Evolutionary conservation across 306 rosid genomes (phyloP).

Genomic region (Styphnolobium japonicum): DNA sequence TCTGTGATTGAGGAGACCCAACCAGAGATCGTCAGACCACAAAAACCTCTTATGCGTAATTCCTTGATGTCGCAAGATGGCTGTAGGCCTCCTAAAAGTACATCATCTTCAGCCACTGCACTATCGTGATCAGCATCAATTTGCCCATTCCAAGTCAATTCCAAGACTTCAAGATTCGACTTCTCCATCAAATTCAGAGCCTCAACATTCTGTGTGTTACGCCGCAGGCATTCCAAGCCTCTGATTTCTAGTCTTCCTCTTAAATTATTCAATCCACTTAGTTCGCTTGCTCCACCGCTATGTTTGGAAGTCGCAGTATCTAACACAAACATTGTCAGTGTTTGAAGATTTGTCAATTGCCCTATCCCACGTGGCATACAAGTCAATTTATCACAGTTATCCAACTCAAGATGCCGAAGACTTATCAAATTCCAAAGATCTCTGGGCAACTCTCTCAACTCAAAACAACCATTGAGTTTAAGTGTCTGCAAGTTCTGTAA

Average conservation of each 20-base stretch:
- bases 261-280: not conserved
- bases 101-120: not conserved
- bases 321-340: not conserved
- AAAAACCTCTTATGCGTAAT: fast-evolving
- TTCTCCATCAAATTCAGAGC: not conserved
- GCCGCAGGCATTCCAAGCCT: not conserved
- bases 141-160: not conserved
- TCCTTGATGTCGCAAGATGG: not conserved
- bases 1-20: not conserved
- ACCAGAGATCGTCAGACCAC: not conserved
- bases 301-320: not conserved
- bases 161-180: not conserved
- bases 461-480: not conserved
- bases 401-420: not conserved
- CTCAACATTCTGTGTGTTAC: not conserved
- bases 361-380: not conserved
- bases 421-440: not conserved
- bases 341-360: constrained; percentile 5
- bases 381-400: not conserved
- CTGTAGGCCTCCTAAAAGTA: not conserved
- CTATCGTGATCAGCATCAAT: not conserved
- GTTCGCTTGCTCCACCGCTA: not conserved
- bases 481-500: not conserved
- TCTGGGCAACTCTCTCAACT: not conserved
- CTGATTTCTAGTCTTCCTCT: not conserved